phyloP scores from a whole-genome alignment of 306 rosid genomes.

The Herpetospermum pedunculosum region DNA sequence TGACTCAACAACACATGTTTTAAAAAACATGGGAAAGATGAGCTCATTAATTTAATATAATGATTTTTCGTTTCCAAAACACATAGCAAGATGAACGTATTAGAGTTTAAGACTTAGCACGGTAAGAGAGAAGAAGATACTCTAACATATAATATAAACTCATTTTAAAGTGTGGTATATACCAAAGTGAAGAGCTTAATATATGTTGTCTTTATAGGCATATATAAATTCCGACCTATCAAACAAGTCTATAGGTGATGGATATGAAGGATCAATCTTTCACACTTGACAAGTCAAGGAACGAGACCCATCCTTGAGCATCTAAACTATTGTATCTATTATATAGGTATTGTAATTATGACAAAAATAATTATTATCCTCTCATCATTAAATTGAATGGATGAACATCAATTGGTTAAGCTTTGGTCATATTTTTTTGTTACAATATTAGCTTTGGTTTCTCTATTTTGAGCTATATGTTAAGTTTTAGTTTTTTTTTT shows the following conservation, averaged over 20 bases:
- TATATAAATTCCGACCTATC: too few relatives aligned
- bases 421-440: too few relatives aligned
- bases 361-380: not conserved
- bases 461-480: too few relatives aligned
- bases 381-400: not conserved
- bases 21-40: not conserved
- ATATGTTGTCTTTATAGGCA: not conserved
- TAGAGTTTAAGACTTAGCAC: too few relatives aligned
- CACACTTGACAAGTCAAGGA: not conserved
- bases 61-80: not conserved
- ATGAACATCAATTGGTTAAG: not conserved
- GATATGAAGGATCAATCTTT: too few relatives aligned
- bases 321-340: not conserved
- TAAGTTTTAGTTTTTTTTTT: too few relatives aligned
- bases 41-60: not conserved
- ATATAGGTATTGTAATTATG: not conserved
- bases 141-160: too few relatives aligned
- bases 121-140: too few relatives aligned
- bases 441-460: too few relatives aligned
- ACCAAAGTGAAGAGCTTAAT: not conserved
- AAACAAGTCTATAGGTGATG: too few relatives aligned
- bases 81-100: not conserved
- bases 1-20: not conserved
- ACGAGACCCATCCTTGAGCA: not conserved
- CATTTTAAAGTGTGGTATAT: not conserved